These are phyloP conservation scores for Echeveria elegans DNA, from an alignment of 164 flowering plant species.

Conservation along the genomic window DNA sequence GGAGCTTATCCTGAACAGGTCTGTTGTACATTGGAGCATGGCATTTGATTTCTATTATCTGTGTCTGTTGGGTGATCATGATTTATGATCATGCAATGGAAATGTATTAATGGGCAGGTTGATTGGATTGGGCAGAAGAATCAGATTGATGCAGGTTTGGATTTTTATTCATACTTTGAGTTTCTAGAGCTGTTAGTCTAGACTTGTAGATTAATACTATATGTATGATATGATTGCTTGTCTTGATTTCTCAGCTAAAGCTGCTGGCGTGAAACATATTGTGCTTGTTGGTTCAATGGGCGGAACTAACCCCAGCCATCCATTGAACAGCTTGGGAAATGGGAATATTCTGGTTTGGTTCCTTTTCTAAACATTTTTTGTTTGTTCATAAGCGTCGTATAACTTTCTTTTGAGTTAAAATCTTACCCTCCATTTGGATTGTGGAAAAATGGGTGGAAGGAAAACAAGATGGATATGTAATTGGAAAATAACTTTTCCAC, in stretches of 20 bases:
- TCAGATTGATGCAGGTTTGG: conserved; percentile 92
- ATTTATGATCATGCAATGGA: background rate
- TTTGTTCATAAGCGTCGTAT: background rate
- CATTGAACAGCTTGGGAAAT: conserved; percentile 79
- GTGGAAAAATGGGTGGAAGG: too few relatives aligned
- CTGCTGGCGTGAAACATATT: conserved; percentile 89
- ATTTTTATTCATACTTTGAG: background rate
- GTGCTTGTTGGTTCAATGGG: conserved; percentile 99
- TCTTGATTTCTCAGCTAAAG: conserved; percentile 61
- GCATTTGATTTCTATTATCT: background rate
- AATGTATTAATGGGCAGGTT: conserved; percentile 37
- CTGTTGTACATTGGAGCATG: background rate
- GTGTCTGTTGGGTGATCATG: background rate
- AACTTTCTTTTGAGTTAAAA: background rate
- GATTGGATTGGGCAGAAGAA: conserved; percentile 99
- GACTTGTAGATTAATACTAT: background rate
- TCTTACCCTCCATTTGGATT: too few relatives aligned
- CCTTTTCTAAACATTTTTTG: background rate
- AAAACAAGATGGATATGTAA: too few relatives aligned
- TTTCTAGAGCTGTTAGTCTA: background rate
- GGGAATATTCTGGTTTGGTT: conserved; percentile 77
- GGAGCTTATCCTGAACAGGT: conserved; percentile 96
- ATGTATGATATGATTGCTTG: background rate
- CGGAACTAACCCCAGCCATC: conserved; percentile 67
- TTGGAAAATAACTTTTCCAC: too few relatives aligned